Percentiles rank a stretch among this genome's conserved stretches.
These are phyloP conservation scores for Neonectria magnoliae DNA, from an alignment of 2,329 filamentous ascomycete genomes.

Conservation along the genomic window DNA sequence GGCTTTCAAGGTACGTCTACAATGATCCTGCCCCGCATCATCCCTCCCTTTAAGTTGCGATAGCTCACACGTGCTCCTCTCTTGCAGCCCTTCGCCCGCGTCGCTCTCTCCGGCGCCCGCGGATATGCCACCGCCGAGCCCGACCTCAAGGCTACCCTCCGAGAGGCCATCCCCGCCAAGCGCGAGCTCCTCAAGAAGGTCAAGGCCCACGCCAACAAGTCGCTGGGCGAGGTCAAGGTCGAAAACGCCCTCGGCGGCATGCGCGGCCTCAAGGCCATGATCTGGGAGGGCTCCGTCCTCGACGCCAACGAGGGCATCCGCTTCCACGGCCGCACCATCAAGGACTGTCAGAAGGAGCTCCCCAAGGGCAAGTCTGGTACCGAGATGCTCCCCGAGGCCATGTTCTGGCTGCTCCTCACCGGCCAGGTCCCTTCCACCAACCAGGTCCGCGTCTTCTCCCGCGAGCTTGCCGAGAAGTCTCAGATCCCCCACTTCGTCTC, in stretches of 20 bases:
- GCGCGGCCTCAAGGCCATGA: slow-evolving; percentile 97
- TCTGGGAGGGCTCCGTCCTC: slow-evolving; percentile 98
- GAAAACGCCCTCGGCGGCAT: slow-evolving; percentile 96
- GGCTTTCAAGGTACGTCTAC: slow-evolving; percentile 69
- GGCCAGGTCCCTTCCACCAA: slow-evolving; percentile 85
- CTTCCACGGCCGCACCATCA: slow-evolving; percentile 97
- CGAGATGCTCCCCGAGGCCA: slow-evolving; percentile 97
- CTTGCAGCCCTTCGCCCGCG: slow-evolving; percentile 46
- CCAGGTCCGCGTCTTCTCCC: slow-evolving; percentile 85
- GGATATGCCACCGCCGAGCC: slow-evolving; percentile 83
- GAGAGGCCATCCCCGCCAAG: slow-evolving; percentile 87
- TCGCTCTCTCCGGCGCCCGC: slow-evolving; percentile 53
- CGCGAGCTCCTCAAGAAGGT: slow-evolving; percentile 93
- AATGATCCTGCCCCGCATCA: not conserved
- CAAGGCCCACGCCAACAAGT: slow-evolving; percentile 84
- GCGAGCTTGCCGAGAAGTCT: slow-evolving; percentile 87
- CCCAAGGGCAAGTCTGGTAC: slow-evolving; percentile 92
- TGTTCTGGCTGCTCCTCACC: slow-evolving; percentile 99
- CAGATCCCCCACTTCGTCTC: slow-evolving; percentile 83
- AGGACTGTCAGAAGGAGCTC: slow-evolving; percentile 93
- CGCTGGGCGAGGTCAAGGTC: slow-evolving; percentile 91
- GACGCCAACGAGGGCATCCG: slow-evolving; percentile 97
- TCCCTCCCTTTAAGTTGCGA: not conserved
- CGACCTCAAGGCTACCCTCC: slow-evolving; percentile 88
- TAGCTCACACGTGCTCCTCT: slow-evolving; percentile 7